phyloP scores from a whole-genome alignment of 2,329 filamentous ascomycete genomes.

The Ceratocystis smalleyi region DNA sequence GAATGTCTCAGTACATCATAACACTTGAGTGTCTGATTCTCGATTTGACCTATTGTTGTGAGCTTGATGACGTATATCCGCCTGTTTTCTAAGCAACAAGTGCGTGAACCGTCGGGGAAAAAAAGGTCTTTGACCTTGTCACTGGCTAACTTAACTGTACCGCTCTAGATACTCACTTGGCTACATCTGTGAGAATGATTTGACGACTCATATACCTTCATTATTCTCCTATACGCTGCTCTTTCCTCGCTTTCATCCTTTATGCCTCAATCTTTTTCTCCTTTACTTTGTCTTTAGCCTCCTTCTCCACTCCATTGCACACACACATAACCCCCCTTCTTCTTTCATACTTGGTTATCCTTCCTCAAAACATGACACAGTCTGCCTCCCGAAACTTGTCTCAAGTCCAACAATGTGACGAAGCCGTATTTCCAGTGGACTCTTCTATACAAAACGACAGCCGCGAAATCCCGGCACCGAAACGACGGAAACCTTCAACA shows the following conservation, averaged over 20 bases:
- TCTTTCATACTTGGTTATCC: neutral
- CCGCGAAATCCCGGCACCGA: slow-evolving; percentile 10
- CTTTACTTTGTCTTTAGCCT: neutral
- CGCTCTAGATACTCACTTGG: neutral
- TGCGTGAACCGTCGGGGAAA: neutral
- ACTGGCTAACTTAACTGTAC: neutral
- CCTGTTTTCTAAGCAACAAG: neutral
- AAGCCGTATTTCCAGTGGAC: neutral
- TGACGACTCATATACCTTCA: neutral
- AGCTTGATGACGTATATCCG: slow-evolving; percentile 1
- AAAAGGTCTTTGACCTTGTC: neutral
- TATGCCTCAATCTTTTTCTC: neutral
- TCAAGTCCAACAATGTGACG: neutral
- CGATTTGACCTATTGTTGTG: neutral
- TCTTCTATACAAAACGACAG: neutral
- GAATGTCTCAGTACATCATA: neutral
- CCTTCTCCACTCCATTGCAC: neutral
- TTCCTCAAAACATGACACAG: neutral
- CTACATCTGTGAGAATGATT: slow-evolving; percentile 4
- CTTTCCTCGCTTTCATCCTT: neutral
- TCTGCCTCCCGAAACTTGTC: neutral
- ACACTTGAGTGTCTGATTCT: neutral
- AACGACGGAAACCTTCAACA: slow-evolving; percentile 13
- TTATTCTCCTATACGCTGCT: neutral
- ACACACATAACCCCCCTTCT: neutral